phyloP scores from a whole-genome alignment of 306 rosid genomes.

The Vigna angularis region DNA sequence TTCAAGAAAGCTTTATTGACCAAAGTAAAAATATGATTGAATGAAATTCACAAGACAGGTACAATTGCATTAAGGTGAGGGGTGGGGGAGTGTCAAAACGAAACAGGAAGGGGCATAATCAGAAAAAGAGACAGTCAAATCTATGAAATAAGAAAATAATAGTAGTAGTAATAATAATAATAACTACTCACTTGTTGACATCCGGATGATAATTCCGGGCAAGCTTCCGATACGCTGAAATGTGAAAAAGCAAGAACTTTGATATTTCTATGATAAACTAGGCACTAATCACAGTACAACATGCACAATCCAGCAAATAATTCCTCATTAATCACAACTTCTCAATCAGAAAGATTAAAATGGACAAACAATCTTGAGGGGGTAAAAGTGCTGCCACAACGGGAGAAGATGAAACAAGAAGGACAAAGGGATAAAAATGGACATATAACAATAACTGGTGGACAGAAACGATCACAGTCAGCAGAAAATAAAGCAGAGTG shows the following conservation, averaged over 20 bases:
- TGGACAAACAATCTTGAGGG: not conserved
- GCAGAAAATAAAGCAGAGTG: not conserved
- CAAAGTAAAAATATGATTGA: not conserved
- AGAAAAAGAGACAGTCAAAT: constrained; percentile 2
- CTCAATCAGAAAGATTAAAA: not conserved
- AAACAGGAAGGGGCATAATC: not conserved
- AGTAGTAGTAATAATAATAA: not conserved
- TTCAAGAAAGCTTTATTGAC: constrained; percentile 12
- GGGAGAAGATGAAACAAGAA: not conserved
- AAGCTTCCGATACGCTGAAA: constrained; percentile 94
- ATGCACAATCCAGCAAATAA: not conserved
- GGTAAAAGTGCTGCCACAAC: not conserved
- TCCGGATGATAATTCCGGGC: constrained; percentile 95
- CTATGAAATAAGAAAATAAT: not conserved
- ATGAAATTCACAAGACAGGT: constrained; percentile 10
- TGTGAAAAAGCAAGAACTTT: constrained; percentile 27
- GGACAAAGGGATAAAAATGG: not conserved
- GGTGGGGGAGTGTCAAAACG: too few relatives aligned
- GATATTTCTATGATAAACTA: constrained; percentile 17
- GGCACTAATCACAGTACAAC: not conserved
- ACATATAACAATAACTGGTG: not conserved
- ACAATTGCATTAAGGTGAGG: constrained; percentile 1
- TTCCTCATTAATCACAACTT: not conserved
- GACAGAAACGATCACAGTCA: not conserved
- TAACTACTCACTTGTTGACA: constrained; percentile 88